Percentiles rank a stretch among this genome's conserved stretches.
phyloP scores from a whole-genome alignment of 163 green algal genomes.

The Coccomyxa subellipsoidea region DNA sequence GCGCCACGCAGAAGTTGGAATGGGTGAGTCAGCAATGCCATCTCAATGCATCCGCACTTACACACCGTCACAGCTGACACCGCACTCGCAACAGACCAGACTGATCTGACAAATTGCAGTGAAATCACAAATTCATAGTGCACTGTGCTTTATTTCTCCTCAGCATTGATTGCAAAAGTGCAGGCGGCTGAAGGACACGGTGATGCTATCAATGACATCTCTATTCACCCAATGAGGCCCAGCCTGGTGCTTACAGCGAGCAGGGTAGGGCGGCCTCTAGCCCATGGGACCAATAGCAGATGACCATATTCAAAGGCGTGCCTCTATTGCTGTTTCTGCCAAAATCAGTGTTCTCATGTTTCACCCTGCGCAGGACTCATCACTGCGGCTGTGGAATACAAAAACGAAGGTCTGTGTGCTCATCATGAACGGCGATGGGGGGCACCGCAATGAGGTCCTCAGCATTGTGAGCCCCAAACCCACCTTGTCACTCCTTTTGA shows the following conservation, averaged over 20 bases:
- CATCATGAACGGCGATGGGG: conserved; percentile 67
- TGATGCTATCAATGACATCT: conserved; percentile 38
- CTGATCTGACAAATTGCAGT: background rate
- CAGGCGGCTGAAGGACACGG: conserved; percentile 22
- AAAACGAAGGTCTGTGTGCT: conserved; percentile 62
- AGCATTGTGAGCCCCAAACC: conserved; percentile 49
- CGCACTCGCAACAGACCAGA: background rate
- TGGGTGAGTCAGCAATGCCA: conserved; percentile 20
- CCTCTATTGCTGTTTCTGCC: background rate
- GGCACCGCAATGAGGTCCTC: conserved; percentile 85
- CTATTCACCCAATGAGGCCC: conserved; percentile 62
- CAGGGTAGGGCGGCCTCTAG: conserved; percentile 14
- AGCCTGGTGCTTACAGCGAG: conserved; percentile 51
- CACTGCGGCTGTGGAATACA: conserved; percentile 86
- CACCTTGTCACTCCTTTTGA: conserved; percentile 4
- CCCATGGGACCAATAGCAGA: background rate
- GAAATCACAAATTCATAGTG: background rate
- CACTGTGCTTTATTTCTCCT: background rate
- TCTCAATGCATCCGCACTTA: background rate
- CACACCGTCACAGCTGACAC: background rate
- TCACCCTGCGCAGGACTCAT: conserved; percentile 57
- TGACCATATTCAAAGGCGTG: background rate
- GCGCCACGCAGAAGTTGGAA: conserved; percentile 29
- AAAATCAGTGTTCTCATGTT: too few relatives aligned
- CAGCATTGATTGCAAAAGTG: background rate